Base-by-base conservation (phyloP, 495 filamentous ascomycete genomes). In the Tetracladium marchalianum region DNA sequence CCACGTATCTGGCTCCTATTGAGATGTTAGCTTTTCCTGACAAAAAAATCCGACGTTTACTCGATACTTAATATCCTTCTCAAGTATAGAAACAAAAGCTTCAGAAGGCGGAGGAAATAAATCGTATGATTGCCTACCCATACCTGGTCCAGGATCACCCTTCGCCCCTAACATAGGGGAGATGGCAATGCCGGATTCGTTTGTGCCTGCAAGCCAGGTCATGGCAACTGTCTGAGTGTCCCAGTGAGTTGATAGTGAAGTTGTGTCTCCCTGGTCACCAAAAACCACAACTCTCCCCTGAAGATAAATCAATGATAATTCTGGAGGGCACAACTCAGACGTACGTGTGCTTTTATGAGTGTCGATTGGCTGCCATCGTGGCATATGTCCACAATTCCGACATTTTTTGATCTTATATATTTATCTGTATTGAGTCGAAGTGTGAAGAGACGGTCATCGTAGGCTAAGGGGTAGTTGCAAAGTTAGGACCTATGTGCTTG, bases 191-290 rank as follows among this genome's bases (percentile, higher is more conserved):
- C 47, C 47, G 18, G 43, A 13, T 4, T 46, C 3, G 16, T 47
- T 17, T 35, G 43, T 27, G n/a, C 27, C 42, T 22, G 46, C 41
- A 11, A 50, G 17, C 51, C 52, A 54, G n/a, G 52, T 50, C 38
- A 40, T 44, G 1, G 43, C 47, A 19, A 50, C 11, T 22, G 11
- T 39, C 1, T 13, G n/a, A 9, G 16, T 27, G 9, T 38, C 22
- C 27, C 43, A 8, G 37, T 54, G 37, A 13, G 31, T 36, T 10
- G 19, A 39, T 11, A 54, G 24, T 5, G 52, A 50, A 4, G 52
- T 54, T 1, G 51, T 36, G 17, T 24, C 11, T 5, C 51, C 51
- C 5, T 36, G 32, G 19, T 42, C 7, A 19, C 38, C 49, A 38
- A 47, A 49, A 9, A 10, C 31, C 31, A 18, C 17, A 16, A 39